phyloP scores from a whole-genome alignment of 2,329 filamentous ascomycete genomes.

The Botryotinia calthae region DNA sequence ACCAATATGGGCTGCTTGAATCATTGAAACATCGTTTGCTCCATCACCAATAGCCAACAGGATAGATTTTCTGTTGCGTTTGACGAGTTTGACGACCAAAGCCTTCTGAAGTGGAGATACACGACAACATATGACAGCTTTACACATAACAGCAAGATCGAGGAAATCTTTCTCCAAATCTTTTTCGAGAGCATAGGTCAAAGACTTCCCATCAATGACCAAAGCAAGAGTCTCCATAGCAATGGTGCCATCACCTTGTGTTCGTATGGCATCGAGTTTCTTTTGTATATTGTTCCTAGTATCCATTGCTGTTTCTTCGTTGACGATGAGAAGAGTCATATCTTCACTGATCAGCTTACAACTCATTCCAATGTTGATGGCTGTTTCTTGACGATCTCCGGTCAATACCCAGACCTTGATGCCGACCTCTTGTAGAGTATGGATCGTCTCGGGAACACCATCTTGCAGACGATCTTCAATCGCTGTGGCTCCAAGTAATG shows the following conservation, averaged over 20 bases:
- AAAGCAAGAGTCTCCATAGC: slow-evolving; percentile 86
- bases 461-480: slow-evolving; percentile 98
- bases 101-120: slow-evolving; percentile 97
- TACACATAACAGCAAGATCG: slow-evolving; percentile 91
- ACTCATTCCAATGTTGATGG: slow-evolving; percentile 99
- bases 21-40: slow-evolving; percentile 99
- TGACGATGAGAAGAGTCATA: slow-evolving; percentile 96
- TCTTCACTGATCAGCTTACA: slow-evolving; percentile 98
- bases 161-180: slow-evolving; percentile 92
- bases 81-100: slow-evolving; percentile 95
- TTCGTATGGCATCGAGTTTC: slow-evolving; percentile 87
- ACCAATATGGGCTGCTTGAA: slow-evolving; percentile 96
- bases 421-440: slow-evolving; percentile 91
- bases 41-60: slow-evolving; percentile 95
- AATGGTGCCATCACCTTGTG: slow-evolving; percentile 71
- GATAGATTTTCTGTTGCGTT: slow-evolving; percentile 83
- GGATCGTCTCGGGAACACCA: slow-evolving; percentile 95
- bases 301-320: slow-evolving; percentile 76
- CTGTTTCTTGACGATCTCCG: slow-evolving; percentile 95
- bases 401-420: slow-evolving; percentile 99
- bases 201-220: slow-evolving; percentile 92
- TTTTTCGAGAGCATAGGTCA: slow-evolving; percentile 89
- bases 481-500: slow-evolving; percentile 87
- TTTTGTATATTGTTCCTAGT: slow-evolving; percentile 89
- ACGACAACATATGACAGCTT: slow-evolving; percentile 97